These are phyloP conservation scores for Aspergillus phoenicis DNA, from an alignment of 2,329 filamentous ascomycete species.

Conservation along the genomic window DNA sequence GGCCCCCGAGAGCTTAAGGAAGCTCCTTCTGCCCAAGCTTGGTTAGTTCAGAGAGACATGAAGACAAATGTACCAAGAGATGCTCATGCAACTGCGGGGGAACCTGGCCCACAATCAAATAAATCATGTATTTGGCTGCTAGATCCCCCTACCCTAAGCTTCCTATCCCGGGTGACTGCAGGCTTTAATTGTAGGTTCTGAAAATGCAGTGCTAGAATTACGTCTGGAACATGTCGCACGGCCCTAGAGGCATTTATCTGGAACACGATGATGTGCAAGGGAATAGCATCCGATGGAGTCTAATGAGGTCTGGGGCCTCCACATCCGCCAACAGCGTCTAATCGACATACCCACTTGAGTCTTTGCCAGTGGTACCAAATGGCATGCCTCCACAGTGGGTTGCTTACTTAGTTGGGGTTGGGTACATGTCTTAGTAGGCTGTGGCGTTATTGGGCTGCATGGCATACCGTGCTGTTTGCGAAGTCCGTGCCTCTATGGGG, in stretches of 20 bases:
- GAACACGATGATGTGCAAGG: neutral
- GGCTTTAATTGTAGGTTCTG: neutral
- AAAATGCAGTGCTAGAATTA: neutral
- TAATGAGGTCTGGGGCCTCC: neutral
- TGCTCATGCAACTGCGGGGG: neutral
- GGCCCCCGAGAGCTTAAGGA: neutral
- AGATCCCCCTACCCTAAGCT: neutral
- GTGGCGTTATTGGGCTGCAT: slow-evolving; percentile 10
- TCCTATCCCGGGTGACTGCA: neutral
- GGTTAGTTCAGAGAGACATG: neutral
- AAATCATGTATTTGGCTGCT: neutral
- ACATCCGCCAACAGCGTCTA: neutral
- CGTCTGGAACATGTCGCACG: neutral
- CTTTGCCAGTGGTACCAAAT: slow-evolving; percentile 19
- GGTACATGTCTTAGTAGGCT: slow-evolving; percentile 6
- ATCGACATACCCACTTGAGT: slow-evolving; percentile 9
- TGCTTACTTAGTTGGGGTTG: neutral
- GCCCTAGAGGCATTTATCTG: neutral
- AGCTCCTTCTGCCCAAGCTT: too few species aligned
- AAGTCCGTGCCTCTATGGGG: neutral
- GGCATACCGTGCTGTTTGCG: slow-evolving; percentile 1
- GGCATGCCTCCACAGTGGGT: slow-evolving; percentile 15
- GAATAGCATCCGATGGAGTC: neutral
- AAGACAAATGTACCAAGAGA: neutral
- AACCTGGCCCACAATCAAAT: neutral